Conservation (phyloP, 192 early-diverging fungal genomes). For the Coemansia sp. region DNA sequence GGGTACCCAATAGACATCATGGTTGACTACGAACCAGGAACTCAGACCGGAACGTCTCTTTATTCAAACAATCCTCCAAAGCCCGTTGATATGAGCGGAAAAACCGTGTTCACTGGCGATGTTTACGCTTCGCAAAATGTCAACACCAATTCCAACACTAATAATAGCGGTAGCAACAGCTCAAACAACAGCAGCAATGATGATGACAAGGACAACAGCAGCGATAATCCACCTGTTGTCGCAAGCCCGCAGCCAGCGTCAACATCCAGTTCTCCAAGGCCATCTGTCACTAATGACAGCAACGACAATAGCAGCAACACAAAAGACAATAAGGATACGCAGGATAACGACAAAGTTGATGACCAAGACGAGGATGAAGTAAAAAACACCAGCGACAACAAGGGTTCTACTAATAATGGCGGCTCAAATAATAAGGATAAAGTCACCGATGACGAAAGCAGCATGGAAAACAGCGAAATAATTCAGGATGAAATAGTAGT, state of each 20-base stretch:
- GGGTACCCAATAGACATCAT: slow-evolving; percentile 1
- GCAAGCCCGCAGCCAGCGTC: neutral
- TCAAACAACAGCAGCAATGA: neutral
- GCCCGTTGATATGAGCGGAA: neutral
- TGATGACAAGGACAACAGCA: no score
- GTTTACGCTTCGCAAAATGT: neutral
- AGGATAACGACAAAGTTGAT: neutral
- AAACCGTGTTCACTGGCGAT: neutral
- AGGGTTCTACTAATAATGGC: no score
- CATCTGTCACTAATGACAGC: neutral
- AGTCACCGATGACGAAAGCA: no score
- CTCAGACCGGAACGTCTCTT: neutral
- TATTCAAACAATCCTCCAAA: neutral
- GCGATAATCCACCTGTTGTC: no score
- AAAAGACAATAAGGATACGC: neutral
- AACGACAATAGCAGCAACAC: neutral
- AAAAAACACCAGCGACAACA: no score
- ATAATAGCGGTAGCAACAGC: no score
- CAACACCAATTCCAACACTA: neutral
- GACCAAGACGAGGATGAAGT: neutral
- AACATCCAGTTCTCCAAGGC: neutral
- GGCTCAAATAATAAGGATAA: no score
- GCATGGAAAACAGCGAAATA: no score
- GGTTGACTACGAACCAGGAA: neutral
- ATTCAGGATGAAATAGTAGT: no score